A percentile compares a stretch with the other conserved stretches of the same genome.
Evolutionary conservation across 2,329 filamentous ascomycete genomes (phyloP).

Genomic region (Aureobasidium zeae): DNA sequence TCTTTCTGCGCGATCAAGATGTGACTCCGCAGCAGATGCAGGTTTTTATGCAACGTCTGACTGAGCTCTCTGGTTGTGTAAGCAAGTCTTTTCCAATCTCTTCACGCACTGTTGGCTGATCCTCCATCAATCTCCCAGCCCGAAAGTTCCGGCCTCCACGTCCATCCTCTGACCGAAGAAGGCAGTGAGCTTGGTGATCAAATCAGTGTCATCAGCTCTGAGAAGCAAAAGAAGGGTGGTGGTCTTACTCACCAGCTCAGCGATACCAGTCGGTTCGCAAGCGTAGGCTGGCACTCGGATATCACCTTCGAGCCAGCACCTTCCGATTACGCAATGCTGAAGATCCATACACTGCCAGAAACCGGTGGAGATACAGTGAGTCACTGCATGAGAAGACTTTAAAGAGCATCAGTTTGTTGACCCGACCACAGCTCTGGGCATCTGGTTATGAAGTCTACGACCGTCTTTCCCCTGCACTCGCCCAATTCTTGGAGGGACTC

Average conservation of each 20-base stretch:
- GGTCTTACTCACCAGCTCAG: constrained; percentile 45
- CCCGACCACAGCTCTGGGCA: constrained; percentile 21
- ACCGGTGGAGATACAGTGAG: constrained; percentile 38
- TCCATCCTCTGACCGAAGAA: constrained; percentile 47
- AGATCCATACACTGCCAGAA: constrained; percentile 40
- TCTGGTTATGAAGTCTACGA: constrained; percentile 51
- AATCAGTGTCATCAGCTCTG: constrained; percentile 48
- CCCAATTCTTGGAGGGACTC: constrained; percentile 47
- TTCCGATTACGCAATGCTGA: constrained; percentile 46
- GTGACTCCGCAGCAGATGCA: constrained; percentile 38
- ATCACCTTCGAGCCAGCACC: constrained; percentile 47
- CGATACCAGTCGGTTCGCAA: constrained; percentile 42
- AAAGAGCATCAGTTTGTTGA: no score
- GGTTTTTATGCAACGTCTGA: constrained; percentile 38
- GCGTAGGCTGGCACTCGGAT: constrained; percentile 44
- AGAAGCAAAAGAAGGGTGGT: constrained; percentile 47
- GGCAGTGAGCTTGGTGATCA: constrained; percentile 46
- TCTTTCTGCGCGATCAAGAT: constrained; percentile 44
- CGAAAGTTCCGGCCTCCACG: constrained; percentile 42
- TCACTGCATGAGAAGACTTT: no score
- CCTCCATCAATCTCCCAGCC: constrained; percentile 30
- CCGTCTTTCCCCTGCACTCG: constrained; percentile 46
- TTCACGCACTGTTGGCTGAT: no score
- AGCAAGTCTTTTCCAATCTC: no score
- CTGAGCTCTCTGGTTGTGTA: constrained; percentile 35